Evolutionary conservation across 805 yeast species (phyloP).

Genomic region (Metschnikowia amazonensis): DNA sequence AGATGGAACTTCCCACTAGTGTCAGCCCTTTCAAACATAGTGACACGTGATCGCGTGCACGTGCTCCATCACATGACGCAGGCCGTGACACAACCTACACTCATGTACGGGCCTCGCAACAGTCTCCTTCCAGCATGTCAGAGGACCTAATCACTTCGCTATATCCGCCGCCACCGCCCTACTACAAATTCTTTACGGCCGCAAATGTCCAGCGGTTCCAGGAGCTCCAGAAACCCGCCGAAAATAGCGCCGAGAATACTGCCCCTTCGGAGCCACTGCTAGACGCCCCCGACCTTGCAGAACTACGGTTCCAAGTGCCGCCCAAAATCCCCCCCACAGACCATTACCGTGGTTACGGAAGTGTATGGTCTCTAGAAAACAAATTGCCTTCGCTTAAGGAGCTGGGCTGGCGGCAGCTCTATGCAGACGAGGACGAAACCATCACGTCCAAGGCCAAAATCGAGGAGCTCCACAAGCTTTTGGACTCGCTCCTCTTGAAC

Average conservation of each 20-base stretch:
- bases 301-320: conserved; percentile 57
- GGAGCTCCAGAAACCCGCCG: conserved; percentile 19
- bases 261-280: neutral
- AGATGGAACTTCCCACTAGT: too few species aligned
- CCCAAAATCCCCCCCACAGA: conserved; percentile 60
- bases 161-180: conserved; percentile 95
- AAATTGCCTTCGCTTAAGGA: conserved; percentile 70
- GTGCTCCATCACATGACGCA: too few species aligned
- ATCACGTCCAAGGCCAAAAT: conserved; percentile 47
- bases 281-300: conserved; percentile 31
- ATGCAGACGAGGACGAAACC: conserved; percentile 39
- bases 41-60: too few species aligned
- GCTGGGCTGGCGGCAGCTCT: conserved; percentile 75
- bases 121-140: conserved; percentile 13
- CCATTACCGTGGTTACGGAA: conserved; percentile 84
- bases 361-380: conserved; percentile 80
- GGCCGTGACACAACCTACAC: too few species aligned
- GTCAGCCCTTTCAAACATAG: too few species aligned
- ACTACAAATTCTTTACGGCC: conserved; percentile 64
- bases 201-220: conserved; percentile 54
- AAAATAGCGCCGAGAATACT: neutral
- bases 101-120: neutral
- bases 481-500: conserved; percentile 74
- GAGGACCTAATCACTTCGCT: conserved; percentile 56
- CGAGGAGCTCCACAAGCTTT: conserved; percentile 71